phyloP scores from a whole-genome alignment of 176 grass and related monocot genomes.

The Oropetium thomaeum region DNA sequence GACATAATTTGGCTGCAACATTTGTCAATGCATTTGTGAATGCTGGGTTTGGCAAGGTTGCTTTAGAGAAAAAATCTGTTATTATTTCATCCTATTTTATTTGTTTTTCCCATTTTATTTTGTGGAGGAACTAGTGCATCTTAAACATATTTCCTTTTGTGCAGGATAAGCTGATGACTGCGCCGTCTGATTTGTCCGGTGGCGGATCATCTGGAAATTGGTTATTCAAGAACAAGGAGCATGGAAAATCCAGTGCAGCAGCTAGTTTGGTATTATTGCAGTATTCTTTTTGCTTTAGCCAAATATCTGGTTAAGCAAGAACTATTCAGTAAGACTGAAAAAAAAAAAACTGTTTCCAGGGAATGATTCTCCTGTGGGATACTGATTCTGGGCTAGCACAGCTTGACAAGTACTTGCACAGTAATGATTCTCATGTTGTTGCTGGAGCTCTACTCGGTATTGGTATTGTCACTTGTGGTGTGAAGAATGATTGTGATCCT shows the following conservation, averaged over 20 bases:
- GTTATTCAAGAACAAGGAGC: constrained; percentile 99
- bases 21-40: constrained; percentile 99
- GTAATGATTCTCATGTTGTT: constrained; percentile 86
- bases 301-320: neutral
- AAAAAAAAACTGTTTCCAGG: constrained; percentile 39
- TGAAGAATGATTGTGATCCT: constrained; percentile 97
- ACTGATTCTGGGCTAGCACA: constrained; percentile 82
- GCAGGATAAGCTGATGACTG: constrained; percentile 98
- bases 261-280: constrained; percentile 76
- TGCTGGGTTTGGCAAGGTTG: constrained; percentile 97
- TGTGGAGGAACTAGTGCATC: constrained; percentile 7
- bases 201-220: constrained; percentile 78
- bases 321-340: constrained; percentile 13
- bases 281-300: constrained; percentile 9
- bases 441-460: constrained; percentile 95
- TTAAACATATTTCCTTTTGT: constrained; percentile 30
- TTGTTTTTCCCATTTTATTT: neutral
- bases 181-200: constrained; percentile 71
- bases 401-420: constrained; percentile 92
- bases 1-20: constrained; percentile 92
- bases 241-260: constrained; percentile 90
- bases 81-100: neutral
- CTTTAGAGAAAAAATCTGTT: constrained; percentile 10
- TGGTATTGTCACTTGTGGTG: constrained; percentile 83
- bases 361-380: constrained; percentile 99